Evolutionary conservation across 2,329 filamentous ascomycete genomes (phyloP).

Genomic region (Aspergillus versicolor): DNA sequence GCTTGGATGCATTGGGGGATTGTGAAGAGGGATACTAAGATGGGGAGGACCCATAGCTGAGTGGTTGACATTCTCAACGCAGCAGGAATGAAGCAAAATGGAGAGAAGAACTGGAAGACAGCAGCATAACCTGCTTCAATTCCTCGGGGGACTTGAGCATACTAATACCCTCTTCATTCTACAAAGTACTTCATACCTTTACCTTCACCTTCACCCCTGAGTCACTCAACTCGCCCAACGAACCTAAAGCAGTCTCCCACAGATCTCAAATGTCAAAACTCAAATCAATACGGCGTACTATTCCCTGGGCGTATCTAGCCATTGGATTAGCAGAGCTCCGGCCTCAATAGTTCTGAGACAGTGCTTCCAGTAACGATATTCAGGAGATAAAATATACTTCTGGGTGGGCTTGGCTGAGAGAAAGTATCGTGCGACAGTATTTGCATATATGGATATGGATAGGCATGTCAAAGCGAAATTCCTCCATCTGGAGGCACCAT

Average conservation of each 20-base stretch:
- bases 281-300: too few relatives aligned
- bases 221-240: background rate
- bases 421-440: too few relatives aligned
- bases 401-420: background rate
- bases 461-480: background rate
- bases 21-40: background rate
- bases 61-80: background rate
- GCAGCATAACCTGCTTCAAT: too few relatives aligned
- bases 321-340: background rate
- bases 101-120: background rate
- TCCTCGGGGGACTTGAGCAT: background rate
- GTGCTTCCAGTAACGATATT: background rate
- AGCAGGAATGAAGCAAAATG: background rate
- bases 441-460: background rate
- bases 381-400: background rate
- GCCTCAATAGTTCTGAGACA: background rate
- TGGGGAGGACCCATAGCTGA: background rate
- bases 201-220: background rate
- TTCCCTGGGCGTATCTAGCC: too few relatives aligned
- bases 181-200: too few relatives aligned
- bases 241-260: too few relatives aligned
- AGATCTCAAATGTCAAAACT: too few relatives aligned
- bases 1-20: constrained; percentile 9
- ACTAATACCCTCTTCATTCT: background rate
- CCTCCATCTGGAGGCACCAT: background rate